Base-by-base conservation (phyloP, 2,329 filamentous ascomycete species). In the Neopestalotiopsis sp. region DNA sequence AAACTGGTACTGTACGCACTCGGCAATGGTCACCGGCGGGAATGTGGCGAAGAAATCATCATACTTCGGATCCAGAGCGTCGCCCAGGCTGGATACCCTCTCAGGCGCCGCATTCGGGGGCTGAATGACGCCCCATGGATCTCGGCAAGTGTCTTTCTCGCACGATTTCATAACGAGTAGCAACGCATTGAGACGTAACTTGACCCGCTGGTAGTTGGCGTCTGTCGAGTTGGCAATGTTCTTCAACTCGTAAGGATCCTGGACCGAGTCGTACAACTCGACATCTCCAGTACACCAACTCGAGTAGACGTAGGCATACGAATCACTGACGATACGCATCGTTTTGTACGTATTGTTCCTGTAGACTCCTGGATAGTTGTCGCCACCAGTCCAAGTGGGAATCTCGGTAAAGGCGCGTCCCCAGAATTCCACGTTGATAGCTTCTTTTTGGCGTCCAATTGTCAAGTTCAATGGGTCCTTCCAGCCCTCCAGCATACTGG, bases 221-320 rank as follows among this genome's bases (percentile, higher is more conserved):
- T 69, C 67, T 66, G 61, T 12, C 10, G 49, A 49, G 17, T 38
- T 45, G n/a, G 61, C 66, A 14, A 73, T 72, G 67, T 77, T 75
- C 14, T 69, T 70, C 32, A 75, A 68, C 69, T 78, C 73, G 63
- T 72, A 74, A 4, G 73, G 74, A 61, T 76, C 74, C 34, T 70
- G 71, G 14, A 32, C 85, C 49, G 91, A 74, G 70, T 92, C 85
- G 74, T 92, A 93, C 2, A 91, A 83, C 76, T 93, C 90, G 67
- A 88, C 86, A 73, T 92, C 90, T 65, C 89, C 88, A 14, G 80
- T 91, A 74, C 91, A 93, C 90, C 90, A 93, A 0, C 91, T 88
- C 0, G 89, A 86, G 73, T 93, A 93, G 71, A 89, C 88, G 5
- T 92, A 76, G 73, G 86, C 88, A 74, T 92, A 92, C 3, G 80